These are phyloP conservation scores for Bidens hawaiensis DNA, from an alignment of 140 eudicot species.

Conservation along the genomic window DNA sequence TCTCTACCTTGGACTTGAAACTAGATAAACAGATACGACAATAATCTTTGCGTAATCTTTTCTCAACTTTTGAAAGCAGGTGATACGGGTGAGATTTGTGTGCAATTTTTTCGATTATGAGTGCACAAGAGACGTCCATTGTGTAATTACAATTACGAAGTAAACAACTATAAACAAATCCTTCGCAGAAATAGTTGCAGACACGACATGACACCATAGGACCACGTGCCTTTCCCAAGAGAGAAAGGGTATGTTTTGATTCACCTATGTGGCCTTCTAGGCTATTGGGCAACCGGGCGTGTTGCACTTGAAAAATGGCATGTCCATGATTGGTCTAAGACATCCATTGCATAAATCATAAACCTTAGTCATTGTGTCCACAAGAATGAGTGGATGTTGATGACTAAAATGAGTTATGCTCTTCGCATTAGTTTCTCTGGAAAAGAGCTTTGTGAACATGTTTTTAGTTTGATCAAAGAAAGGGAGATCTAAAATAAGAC, in stretches of 20 bases:
- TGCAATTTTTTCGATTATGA: neutral
- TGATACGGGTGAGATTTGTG: constrained; percentile 17
- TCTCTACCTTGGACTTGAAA: neutral
- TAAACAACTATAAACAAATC: neutral
- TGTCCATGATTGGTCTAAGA: neutral
- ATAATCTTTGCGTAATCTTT: neutral
- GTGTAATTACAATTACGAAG: neutral
- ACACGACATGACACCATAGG: neutral
- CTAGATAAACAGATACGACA: neutral
- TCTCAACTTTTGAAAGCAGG: neutral
- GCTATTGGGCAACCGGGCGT: neutral
- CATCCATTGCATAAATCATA: neutral
- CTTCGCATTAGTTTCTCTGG: neutral
- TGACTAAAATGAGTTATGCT: neutral
- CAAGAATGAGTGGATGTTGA: neutral
- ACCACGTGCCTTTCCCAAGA: neutral
- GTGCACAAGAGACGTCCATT: neutral
- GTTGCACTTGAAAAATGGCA: neutral
- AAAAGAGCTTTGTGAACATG: neutral
- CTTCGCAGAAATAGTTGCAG: neutral
- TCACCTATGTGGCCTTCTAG: neutral
- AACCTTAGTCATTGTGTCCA: neutral
- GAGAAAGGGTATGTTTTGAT: neutral
- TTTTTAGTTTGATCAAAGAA: neutral
- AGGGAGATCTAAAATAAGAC: neutral